Evolutionary conservation across 2,329 filamentous ascomycete genomes (phyloP).

Genomic region (Ophiostoma novo-ulmi): DNA sequence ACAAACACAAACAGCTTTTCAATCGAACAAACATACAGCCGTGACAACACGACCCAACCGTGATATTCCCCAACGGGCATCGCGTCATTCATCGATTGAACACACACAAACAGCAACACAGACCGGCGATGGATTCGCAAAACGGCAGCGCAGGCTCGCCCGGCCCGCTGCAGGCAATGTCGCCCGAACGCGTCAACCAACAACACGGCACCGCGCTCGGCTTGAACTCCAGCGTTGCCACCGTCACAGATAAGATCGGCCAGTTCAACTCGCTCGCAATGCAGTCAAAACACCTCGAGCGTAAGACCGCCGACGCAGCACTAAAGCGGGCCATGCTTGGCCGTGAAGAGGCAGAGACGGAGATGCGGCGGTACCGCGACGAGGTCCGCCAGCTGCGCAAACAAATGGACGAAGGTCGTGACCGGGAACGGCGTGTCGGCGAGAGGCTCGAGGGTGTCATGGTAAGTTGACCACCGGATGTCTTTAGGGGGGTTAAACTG

Average conservation of each 20-base stretch:
- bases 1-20: not conserved
- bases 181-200: constrained; percentile 60
- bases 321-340: constrained; percentile 62
- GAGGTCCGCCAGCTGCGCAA: constrained; percentile 53
- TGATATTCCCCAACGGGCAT: not conserved
- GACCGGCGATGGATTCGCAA: constrained; percentile 18
- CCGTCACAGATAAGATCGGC: constrained; percentile 62
- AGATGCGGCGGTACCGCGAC: constrained; percentile 58
- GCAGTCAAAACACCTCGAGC: constrained; percentile 56
- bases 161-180: constrained; percentile 53
- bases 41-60: not conserved
- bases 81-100: not conserved
- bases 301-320: constrained; percentile 60
- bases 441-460: constrained; percentile 64
- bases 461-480: constrained; percentile 40
- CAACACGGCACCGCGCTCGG: constrained; percentile 30
- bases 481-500: not conserved
- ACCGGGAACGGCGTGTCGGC: constrained; percentile 60
- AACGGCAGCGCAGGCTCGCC: constrained; percentile 49
- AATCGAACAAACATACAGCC: not conserved
- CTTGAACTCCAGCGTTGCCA: constrained; percentile 30
- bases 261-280: constrained; percentile 66
- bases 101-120: constrained; percentile 5
- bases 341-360: constrained; percentile 66
- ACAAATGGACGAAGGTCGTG: constrained; percentile 59